Evolutionary conservation across 192 early-diverging fungal genomes (phyloP), one percentile per base, ranked within the genome.

Genomic region (Linnemannia exigua): DNA sequence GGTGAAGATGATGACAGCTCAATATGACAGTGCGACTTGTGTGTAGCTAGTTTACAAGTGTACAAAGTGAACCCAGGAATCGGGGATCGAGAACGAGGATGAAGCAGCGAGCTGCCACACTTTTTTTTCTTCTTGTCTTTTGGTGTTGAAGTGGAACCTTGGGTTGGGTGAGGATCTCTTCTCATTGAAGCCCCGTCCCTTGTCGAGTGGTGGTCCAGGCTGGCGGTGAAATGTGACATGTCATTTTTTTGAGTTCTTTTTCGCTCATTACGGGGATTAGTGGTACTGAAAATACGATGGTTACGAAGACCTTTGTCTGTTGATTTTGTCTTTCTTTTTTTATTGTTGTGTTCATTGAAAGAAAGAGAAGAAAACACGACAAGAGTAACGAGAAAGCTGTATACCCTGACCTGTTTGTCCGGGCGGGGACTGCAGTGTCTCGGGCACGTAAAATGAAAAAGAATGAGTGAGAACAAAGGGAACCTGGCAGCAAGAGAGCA

Each of bases 181-280:
- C n/a, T 14, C 58, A 11, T 63, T 63, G n/a, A 31, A 63, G 28
- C 28, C 58, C 58, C 58, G 58, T 63, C 58, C 5, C 22, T n/a
- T 25, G 28, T 3, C 28, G 3, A 15, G 28, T 63, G 58, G 58
- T 63, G 58, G 58, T 63, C 28, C 58, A 63, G 58, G 58, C 58
- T 63, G 25, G 58, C 28, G 58, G 58, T 63, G 58, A 63, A 63
- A 63, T 3, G 1, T 63, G 28, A 14, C 58, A 33, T 31, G 25
- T 28, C 22, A 0, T 33, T 58, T 63, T 61, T 22, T 54, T 54
- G n/a, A n/a, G n/a, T 54, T 54, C 4, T 54, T 22, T 54, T 20
- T 61, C 31, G 28, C 25, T 25, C 25, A 28, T 63, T 63, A 63
- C 58, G 58, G 58, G 58, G 58, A 63, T 63, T 63, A 63, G 58